A percentile compares a stretch with the other conserved stretches of the same genome.
phyloP scores from a whole-genome alignment of 495 filamentous ascomycete genomes.

The Talaromyces liani region DNA sequence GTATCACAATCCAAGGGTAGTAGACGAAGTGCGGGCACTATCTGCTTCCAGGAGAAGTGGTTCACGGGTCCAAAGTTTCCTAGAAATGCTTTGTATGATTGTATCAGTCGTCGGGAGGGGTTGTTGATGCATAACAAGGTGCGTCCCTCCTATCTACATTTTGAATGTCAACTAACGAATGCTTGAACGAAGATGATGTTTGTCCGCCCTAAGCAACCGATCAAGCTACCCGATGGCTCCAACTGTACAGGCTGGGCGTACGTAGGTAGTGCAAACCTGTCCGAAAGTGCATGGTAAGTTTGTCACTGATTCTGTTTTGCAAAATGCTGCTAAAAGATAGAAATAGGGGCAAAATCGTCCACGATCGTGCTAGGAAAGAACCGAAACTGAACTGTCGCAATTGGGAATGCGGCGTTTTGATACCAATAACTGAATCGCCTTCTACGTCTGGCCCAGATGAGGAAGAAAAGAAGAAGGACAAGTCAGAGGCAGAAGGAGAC shows the following conservation, averaged over 20 bases:
- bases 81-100: constrained; percentile 61
- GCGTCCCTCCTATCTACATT: neutral
- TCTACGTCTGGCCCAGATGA: neutral
- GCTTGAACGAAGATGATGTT: constrained; percentile 47
- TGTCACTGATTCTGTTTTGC: neutral
- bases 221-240: constrained; percentile 15
- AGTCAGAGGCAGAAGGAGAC: constrained; percentile 2
- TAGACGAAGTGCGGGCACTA: constrained; percentile 60
- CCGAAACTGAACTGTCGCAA: constrained; percentile 80
- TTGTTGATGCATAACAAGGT: constrained; percentile 87
- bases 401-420: constrained; percentile 91
- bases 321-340: neutral
- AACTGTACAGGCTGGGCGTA: constrained; percentile 62
- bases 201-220: constrained; percentile 42
- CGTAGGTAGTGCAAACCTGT: constrained; percentile 86
- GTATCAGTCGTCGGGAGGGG: constrained; percentile 54
- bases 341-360: constrained; percentile 60
- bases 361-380: constrained; percentile 52
- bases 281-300: constrained; percentile 83
- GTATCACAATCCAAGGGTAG: constrained; percentile 57
- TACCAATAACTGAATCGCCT: constrained; percentile 36
- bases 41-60: constrained; percentile 66
- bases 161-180: neutral
- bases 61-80: constrained; percentile 64
- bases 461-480: neutral